Base-by-base conservation (phyloP, 176 grass and related monocot species). In the Carex parvula region DNA sequence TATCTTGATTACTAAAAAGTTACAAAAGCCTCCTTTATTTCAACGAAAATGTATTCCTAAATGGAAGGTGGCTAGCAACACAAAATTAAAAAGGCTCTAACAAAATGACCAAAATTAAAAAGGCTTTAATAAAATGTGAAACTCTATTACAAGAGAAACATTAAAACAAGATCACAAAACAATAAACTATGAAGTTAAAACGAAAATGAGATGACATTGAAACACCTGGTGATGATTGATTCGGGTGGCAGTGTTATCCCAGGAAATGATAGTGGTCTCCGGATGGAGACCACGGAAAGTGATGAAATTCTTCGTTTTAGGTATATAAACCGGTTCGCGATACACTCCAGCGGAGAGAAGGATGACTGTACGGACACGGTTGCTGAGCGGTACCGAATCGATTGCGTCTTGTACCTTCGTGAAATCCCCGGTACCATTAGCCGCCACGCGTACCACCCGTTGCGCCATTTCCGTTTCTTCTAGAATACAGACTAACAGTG, bases 261-360 rank as follows among this genome's bases (percentile, higher is more conserved):
- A 99, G 10, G 88, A 85, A 76, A 96, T 82, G 86, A 99, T 74
- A 84, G 93, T 94, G 85, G 87, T 7, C 87, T 99, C 93, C 1
- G 97, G 88, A 46, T 65, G 81, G 6, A 75, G 65, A 50, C 83
- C 97, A 61, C 91, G 84, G 85, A 99, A 29, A 80, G 93, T 99
- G 85, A 99, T 86, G 88, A 95, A 80, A 84, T 92, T 95, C 90
- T 87, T 95, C 24, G 96, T 95, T 89, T 99, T 99, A 75, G 93
- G 89, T 39, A 99, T 77, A 77, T 99, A 92, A 13, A 99, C 87
- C 48, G 97, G 88, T 87, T 96, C 91, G 74, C 87, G 89, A 67
- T 99, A 99, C 22, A 89, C 70, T 50, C 91, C 93, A 8, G 91
- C 88, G 12, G 88, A 85, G 46, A 99, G 66, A 71, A 86, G 85